phyloP scores from a whole-genome alignment of 1,284 basidiomycete species.

The Trichosporon sp. region DNA sequence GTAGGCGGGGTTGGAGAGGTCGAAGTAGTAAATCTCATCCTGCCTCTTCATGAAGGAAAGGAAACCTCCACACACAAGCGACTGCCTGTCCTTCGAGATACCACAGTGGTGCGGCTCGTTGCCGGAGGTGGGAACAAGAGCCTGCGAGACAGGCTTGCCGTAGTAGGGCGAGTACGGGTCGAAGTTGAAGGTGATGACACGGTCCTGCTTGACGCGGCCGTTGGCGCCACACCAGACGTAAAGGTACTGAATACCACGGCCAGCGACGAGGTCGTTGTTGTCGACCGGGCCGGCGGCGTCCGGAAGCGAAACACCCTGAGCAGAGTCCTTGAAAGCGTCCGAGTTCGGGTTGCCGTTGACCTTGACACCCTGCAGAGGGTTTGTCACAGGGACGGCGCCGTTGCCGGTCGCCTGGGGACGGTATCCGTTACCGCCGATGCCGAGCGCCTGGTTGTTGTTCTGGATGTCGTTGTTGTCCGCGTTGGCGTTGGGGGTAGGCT shows the following conservation, averaged over 20 bases:
- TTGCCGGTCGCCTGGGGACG: not conserved
- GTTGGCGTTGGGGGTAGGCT: not conserved
- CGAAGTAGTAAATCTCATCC: slow-evolving; percentile 14
- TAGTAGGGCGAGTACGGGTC: slow-evolving; percentile 10
- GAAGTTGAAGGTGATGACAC: slow-evolving; percentile 18
- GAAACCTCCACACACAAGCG: slow-evolving; percentile 15
- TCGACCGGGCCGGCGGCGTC: not conserved
- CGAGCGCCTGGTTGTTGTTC: slow-evolving; percentile 1
- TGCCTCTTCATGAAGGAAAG: slow-evolving; percentile 13
- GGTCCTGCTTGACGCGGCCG: slow-evolving; percentile 9
- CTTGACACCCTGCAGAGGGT: not conserved
- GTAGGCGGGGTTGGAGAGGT: slow-evolving; percentile 10
- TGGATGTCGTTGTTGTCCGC: not conserved
- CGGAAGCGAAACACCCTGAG: not conserved
- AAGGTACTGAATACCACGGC: slow-evolving; percentile 11
- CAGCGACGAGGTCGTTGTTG: not conserved
- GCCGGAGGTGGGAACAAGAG: not conserved
- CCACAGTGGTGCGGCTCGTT: slow-evolving; percentile 22
- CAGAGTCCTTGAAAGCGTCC: not conserved
- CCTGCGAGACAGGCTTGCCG: slow-evolving; percentile 9
- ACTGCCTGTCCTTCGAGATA: not conserved
- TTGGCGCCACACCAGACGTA: slow-evolving; percentile 17
- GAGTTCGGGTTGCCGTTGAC: not conserved
- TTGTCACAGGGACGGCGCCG: not conserved
- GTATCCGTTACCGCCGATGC: not conserved